Evolutionary conservation across 73 alveolate species (phyloP), one percentile per base, ranked within the genome.

Genomic region (Paraurostyla sp.): DNA sequence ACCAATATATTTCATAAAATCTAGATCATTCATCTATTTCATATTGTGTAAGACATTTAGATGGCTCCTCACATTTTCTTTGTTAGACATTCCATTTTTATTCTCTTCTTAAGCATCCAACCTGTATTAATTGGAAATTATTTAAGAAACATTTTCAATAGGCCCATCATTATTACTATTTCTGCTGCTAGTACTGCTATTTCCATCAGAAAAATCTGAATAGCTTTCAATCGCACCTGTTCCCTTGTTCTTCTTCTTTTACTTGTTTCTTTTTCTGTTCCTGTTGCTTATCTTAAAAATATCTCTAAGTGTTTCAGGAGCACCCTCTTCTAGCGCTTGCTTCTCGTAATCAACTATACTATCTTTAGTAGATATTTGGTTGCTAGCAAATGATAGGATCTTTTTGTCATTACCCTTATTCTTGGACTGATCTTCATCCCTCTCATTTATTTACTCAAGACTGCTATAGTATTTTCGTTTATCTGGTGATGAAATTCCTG

Each of bases 241-340:
- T 20, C 71, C 48, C 85, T 81, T 81, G 71, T 58, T 38, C 85
- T 83, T 83, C 85, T 83, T 83, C 43, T 83, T 83, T 33, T 54
- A 41, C 60, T 83, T 83, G 60, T 83, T 83, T 32, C 76, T 40
- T 65, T 83, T 83, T 32, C 92, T 60, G 60, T 83, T 83, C 29
- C 92, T 60, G 65, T 83, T 83, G 57, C 85, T 60, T 29, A 83
- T 83, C 76, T 83, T 83, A 60, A 83, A 83, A 15, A 83, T 83
- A 22, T 83, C 92, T 33, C 32, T 62, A 42, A 83, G 60, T 22
- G 84, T 63, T 45, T 60, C 73, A 9, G 92, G 92, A 1, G 85
- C 83, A 13, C 89, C 82, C 36, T 65, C 82, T 40, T 65, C 82
- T 35, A 65, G 38, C 3, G 82, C 82, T 32, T 38, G 35, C 25